Conservation (phyloP, 2,329 filamentous ascomycete species). For the Fusarium albosuccineum region DNA sequence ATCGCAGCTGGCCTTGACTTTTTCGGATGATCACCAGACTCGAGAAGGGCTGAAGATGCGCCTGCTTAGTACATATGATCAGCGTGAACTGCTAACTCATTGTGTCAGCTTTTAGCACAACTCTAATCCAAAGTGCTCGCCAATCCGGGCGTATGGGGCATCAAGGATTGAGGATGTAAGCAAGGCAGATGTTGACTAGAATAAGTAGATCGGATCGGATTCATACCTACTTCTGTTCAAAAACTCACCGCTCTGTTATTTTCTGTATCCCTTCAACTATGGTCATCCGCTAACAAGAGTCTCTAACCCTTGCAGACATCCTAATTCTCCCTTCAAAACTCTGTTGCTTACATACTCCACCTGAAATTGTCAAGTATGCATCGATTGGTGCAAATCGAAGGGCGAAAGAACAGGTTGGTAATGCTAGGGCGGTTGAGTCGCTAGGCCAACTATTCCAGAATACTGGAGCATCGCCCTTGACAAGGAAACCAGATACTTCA, state of each 20-base stretch:
- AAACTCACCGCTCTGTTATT: too few species aligned
- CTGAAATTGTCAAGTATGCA: too few species aligned
- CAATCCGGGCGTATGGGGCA: not conserved
- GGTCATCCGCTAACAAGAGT: not conserved
- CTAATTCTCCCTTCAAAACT: not conserved
- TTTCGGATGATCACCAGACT: too few species aligned
- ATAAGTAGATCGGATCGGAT: too few species aligned
- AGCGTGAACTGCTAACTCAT: not conserved
- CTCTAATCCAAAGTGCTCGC: not conserved
- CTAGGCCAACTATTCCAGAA: conserved; percentile 1
- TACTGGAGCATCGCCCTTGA: not conserved
- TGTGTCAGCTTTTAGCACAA: conserved; percentile 5
- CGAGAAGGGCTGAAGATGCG: too few species aligned
- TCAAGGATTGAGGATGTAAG: not conserved
- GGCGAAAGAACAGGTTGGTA: too few species aligned
- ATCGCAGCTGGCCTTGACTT: too few species aligned
- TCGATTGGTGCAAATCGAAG: too few species aligned
- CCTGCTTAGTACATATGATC: too few species aligned
- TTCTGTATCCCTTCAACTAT: too few species aligned
- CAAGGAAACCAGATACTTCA: not conserved
- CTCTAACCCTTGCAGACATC: not conserved
- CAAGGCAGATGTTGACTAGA: not conserved
- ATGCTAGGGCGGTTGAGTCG: not conserved
- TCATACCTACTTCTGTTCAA: too few species aligned
- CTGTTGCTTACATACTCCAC: too few species aligned